phyloP scores from a whole-genome alignment of 2,329 filamentous ascomycete genomes.

The Penicillium brasilianum region DNA sequence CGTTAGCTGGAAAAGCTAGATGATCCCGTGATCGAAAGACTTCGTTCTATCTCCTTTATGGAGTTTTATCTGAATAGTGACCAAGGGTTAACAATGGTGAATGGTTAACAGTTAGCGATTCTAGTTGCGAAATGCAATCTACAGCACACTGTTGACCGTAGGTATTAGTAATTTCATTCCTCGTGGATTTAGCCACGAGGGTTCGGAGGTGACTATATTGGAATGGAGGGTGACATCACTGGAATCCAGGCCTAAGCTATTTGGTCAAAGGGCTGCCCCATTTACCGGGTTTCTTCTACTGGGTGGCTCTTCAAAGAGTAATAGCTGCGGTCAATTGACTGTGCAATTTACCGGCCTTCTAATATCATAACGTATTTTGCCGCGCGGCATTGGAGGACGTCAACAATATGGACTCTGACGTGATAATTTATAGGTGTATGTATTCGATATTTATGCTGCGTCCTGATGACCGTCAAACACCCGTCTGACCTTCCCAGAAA shows the following conservation, averaged over 20 bases:
- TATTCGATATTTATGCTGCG: not conserved
- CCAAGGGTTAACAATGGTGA: not conserved
- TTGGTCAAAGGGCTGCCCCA: not conserved
- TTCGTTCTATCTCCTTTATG: not conserved
- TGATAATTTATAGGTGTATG: not conserved
- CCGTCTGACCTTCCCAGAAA: slow-evolving; percentile 14
- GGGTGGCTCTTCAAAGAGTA: not conserved
- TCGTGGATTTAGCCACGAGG: slow-evolving; percentile 9
- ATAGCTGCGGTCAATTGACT: not conserved
- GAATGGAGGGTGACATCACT: slow-evolving; percentile 3
- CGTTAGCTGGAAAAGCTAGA: not conserved
- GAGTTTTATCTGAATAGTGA: not conserved
- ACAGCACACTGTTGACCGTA: no score
- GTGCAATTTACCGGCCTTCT: not conserved
- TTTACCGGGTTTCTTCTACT: not conserved
- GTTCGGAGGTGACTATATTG: not conserved
- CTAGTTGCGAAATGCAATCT: not conserved
- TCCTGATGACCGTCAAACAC: not conserved
- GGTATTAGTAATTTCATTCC: not conserved
- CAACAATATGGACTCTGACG: not conserved
- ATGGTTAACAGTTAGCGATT: not conserved
- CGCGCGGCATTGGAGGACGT: not conserved
- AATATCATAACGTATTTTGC: not conserved
- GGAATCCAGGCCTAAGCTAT: not conserved
- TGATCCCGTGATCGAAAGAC: not conserved